Base-by-base conservation (phyloP, 164 flowering plant species). In the Taxillus chinensis region DNA sequence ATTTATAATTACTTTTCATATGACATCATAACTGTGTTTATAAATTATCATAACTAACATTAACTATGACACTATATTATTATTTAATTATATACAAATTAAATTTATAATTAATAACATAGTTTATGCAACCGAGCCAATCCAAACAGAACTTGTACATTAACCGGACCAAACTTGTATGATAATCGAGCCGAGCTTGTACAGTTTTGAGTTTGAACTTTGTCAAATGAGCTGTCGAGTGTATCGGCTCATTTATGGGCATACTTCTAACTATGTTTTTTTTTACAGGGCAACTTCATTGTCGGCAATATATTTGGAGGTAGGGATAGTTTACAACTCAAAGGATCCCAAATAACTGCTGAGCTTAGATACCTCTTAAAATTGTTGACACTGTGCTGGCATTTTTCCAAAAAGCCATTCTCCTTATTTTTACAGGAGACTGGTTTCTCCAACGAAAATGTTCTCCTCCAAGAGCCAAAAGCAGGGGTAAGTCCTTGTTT, bases 391-490 rank as follows among this genome's bases (percentile, higher is more conserved):
- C 83, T 86, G 62, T 92, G 98, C 64, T 90, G 95, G 96, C 98
- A 92, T 71, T 92, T 92, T 70, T 92, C 98, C 8, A 92, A 92
- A 61, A 92, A 92, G 60, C 86, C 98, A 9, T 92, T 92, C 51
- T 84, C 84, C 0, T 51, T 83, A 52, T 92, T 92, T 78, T 70
- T 92, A 57, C 80, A 86, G 75, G 98, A 92, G 76, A 90, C 92
- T 41, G 97, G 96, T n/a, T 88, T 75, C 74, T 74, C 88, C 56
- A 67, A 70, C 68, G 90, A 84, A 63, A 71, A 84, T 74, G 96
- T 92, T 64, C 91, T 92, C 40, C 79, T 90, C 68, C 98, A 90
- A 64, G 96, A 92, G 75, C 97, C 98, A n/a, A 90, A 90, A 80
- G 97, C 98, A 55, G 98, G 95, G 63, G 98, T 92, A 74, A 27